These are phyloP conservation scores for Leucaena leucocephala DNA, from an alignment of 306 rosid species.

Conservation along the genomic window DNA sequence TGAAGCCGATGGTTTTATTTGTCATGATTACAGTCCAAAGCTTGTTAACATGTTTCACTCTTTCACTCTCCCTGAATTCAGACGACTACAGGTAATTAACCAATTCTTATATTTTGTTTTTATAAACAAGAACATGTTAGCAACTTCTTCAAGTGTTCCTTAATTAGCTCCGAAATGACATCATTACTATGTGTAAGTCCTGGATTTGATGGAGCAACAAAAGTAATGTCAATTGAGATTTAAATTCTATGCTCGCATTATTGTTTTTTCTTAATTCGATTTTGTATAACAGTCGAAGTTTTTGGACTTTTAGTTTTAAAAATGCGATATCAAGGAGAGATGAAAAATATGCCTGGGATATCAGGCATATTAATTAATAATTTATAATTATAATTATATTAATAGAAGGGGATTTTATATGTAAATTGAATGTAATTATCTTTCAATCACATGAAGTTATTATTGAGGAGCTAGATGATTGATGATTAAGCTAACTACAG, in stretches of 20 bases:
- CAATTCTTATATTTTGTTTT: background rate
- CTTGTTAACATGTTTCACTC: slow-evolving; percentile 33
- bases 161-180: background rate
- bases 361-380: background rate
- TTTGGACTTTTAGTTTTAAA: background rate
- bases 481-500: slow-evolving; percentile 19
- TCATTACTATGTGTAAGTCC: background rate
- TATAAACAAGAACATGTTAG: background rate
- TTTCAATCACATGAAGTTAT: background rate
- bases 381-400: background rate
- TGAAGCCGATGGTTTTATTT: slow-evolving; percentile 25
- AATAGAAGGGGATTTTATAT: background rate
- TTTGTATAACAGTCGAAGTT: background rate
- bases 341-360: background rate
- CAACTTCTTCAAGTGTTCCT: background rate
- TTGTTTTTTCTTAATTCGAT: background rate
- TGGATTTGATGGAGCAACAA: background rate
- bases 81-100: slow-evolving; percentile 42
- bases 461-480: background rate
- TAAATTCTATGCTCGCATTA: background rate
- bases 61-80: slow-evolving; percentile 37
- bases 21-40: slow-evolving; percentile 23
- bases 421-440: background rate
- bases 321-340: background rate
- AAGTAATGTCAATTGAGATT: too few species aligned